Base-by-base conservation (phyloP, 805 yeast genomes). In the Candida palmyrensis region DNA sequence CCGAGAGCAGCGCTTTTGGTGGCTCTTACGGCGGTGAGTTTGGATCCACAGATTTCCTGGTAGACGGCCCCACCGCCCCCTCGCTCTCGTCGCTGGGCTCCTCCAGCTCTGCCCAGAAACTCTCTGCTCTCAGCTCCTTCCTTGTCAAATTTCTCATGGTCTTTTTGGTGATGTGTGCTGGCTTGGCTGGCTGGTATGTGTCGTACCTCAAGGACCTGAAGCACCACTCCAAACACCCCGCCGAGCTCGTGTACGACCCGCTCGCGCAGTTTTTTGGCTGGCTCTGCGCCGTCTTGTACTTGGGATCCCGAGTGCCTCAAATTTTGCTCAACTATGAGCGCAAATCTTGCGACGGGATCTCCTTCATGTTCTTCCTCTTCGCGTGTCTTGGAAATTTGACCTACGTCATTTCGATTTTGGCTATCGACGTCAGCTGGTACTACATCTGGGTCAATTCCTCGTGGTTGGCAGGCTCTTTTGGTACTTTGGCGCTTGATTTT, bases 301-400 rank as follows among this genome's bases (percentile, higher is more conserved):
- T 90, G 39, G 95, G 96, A 2, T 89, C 97, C 12, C 70, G 98
- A 47, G 60, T 92, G 18, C 98, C 98, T 1, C 98, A 92, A 61
- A 86, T 92, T 34, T 55, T 86, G 38, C 69, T 90, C 40, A 92
- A 92, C 59, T 86, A 71, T 51, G 70, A 80, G 54, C 73, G 97
- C 51, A 89, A 88, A 59, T 82, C 95, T 2, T 88, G 96, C 54
- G 97, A 92, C 41, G 97, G 97, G 16, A 84, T 90, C 30, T 86
- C 96, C 8, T 86, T 92, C 51, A 70, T 90, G 69, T 90, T 92
- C 59, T 90, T 90, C 61, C 62, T 92, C 15, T 90, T 92, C 68
- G 97, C 98, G 14, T 88, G 96, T 55, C 64, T 90, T 36, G 98
- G 98, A 29, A 92, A 90, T 55, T 66, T 85, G 50, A 86, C 96